Conservation (phyloP, 1,139 yeast genomes). For the Meyerozyma athensensis region DNA sequence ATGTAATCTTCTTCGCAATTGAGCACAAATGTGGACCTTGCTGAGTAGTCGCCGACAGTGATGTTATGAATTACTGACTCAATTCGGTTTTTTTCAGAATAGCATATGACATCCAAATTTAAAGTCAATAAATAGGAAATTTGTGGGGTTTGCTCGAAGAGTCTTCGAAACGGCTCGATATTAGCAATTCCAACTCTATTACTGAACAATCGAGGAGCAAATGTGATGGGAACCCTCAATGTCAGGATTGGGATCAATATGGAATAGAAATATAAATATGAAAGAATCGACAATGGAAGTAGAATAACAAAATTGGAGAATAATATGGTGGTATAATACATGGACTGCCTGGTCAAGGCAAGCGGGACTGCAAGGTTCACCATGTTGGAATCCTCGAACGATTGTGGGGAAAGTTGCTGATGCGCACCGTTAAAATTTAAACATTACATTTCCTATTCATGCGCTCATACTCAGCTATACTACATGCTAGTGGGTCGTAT, state of each 20-base stretch:
- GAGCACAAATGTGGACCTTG: conserved; percentile 11
- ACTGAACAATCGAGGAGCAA: not conserved
- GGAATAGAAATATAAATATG: conserved; percentile 24
- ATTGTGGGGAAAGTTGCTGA: not conserved
- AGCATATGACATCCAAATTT: not conserved
- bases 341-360: conserved; percentile 1
- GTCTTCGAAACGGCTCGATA: not conserved
- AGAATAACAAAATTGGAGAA: conserved; percentile 17
- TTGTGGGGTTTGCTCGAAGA: conserved; percentile 5
- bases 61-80: not conserved
- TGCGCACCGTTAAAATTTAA: not conserved
- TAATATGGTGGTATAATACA: conserved; percentile 9
- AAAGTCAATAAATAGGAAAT: conserved; percentile 8
- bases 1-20: conserved; percentile 29
- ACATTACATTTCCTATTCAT: conserved; percentile 2
- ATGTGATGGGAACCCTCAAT: conserved; percentile 11
- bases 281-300: conserved; percentile 22
- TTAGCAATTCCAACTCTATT: not conserved
- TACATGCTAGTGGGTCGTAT: conserved; percentile 72
- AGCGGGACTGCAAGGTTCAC: not conserved
- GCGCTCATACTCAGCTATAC: conserved; percentile 1
- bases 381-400: not conserved
- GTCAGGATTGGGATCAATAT: conserved; percentile 19
- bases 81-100: not conserved
- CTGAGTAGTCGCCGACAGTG: not conserved